These are phyloP conservation scores for Monosporascus sp. DNA, from an alignment of 2,329 filamentous ascomycete genomes.

Conservation along the genomic window DNA sequence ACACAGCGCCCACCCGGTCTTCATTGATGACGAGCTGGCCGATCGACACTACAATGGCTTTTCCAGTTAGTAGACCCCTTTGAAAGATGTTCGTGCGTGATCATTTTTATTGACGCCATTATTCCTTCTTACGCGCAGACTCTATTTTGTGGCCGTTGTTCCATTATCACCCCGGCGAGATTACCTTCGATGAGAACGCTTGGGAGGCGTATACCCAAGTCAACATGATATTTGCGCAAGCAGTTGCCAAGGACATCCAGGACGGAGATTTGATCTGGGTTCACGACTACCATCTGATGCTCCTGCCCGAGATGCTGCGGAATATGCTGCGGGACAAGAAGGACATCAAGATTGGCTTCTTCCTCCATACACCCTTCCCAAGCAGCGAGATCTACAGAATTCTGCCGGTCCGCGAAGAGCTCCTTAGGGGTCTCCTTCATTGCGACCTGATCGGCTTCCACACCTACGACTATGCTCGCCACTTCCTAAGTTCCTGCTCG, in stretches of 20 bases:
- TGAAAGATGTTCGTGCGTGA: constrained; percentile 1
- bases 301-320: constrained; percentile 90
- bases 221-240: constrained; percentile 86
- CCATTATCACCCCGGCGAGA: constrained; percentile 97
- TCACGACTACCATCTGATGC: constrained; percentile 97
- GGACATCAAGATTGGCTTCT: constrained; percentile 97
- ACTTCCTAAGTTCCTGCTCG: constrained; percentile 96
- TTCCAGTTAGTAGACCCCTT: constrained; percentile 62
- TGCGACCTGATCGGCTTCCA: constrained; percentile 97
- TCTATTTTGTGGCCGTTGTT: constrained; percentile 98
- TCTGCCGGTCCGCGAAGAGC: constrained; percentile 82
- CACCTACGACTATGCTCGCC: constrained; percentile 97
- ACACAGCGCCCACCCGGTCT: constrained; percentile 85
- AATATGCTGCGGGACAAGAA: constrained; percentile 77
- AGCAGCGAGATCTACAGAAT: constrained; percentile 97
- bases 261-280: constrained; percentile 97
- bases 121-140: constrained; percentile 45
- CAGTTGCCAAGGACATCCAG: constrained; percentile 78
- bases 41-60: constrained; percentile 98
- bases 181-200: constrained; percentile 91
- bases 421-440: constrained; percentile 81
- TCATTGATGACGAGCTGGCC: constrained; percentile 87
- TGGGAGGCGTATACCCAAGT: constrained; percentile 93
- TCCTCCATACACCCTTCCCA: constrained; percentile 94
- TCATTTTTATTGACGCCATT: constrained; percentile 7